A percentile compares a stretch with the other conserved stretches of the same genome.
Evolutionary conservation across 305 asterid genomes (phyloP).

Genomic region (Solanum hybrid): DNA sequence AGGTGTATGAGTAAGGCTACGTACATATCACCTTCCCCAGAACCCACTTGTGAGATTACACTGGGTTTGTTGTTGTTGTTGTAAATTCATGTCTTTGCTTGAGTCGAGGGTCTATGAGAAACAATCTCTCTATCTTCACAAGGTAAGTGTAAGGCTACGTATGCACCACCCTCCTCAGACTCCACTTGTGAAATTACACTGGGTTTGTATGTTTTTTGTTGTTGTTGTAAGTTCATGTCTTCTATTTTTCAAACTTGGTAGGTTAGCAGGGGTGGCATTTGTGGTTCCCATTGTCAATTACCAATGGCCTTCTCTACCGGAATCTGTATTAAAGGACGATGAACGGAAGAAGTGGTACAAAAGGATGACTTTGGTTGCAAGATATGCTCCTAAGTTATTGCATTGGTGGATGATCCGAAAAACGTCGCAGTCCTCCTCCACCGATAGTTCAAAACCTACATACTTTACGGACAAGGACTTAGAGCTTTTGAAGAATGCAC

Average conservation of each 20-base stretch:
- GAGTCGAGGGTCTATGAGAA: background rate
- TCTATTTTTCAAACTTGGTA: background rate
- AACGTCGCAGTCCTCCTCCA: conserved; percentile 55
- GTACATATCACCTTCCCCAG: background rate
- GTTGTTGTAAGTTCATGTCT: background rate
- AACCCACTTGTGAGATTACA: background rate
- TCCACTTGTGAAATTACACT: background rate
- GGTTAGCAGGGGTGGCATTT: conserved; percentile 78
- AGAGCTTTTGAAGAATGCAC: conserved; percentile 67
- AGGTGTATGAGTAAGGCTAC: background rate
- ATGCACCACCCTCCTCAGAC: background rate
- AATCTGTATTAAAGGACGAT: conserved; percentile 45
- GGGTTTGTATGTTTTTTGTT: too few species aligned
- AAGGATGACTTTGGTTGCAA: conserved; percentile 45
- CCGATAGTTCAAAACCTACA: conserved; percentile 47
- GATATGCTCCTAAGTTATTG: conserved; percentile 48
- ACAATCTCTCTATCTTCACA: background rate
- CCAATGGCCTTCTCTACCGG: conserved; percentile 75
- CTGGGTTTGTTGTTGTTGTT: background rate
- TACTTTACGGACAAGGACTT: conserved; percentile 65
- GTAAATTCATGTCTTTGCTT: background rate
- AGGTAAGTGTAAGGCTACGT: background rate
- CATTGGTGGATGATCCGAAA: conserved; percentile 87
- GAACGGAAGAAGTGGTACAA: conserved; percentile 52
- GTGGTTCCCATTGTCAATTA: conserved; percentile 75